Conservation (phyloP, 352 stramenopile species). For the Poterioochromonas sp. region DNA sequence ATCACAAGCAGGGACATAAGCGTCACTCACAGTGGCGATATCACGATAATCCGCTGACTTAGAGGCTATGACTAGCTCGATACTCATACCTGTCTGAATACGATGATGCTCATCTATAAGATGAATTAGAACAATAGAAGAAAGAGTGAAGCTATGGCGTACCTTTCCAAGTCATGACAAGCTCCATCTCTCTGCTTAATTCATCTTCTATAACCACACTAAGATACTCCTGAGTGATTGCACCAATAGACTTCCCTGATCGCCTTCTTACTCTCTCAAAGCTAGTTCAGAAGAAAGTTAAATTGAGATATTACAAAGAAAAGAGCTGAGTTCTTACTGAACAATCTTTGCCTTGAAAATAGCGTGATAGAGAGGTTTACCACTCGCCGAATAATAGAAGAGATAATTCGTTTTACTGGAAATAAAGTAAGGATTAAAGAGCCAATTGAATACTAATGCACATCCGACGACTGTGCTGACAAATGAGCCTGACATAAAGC, state of each 20-base stretch:
- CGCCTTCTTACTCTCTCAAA: background rate
- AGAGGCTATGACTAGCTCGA: background rate
- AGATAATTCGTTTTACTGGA: background rate
- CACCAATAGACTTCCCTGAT: background rate
- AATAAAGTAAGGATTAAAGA: background rate
- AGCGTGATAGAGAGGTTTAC: background rate
- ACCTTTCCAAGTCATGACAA: background rate
- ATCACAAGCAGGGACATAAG: constrained; percentile 14
- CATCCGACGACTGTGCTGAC: background rate
- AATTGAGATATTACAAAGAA: too few relatives aligned
- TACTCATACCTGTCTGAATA: background rate
- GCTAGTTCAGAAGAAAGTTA: background rate
- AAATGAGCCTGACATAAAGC: background rate
- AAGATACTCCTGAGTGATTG: background rate
- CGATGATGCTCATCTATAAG: background rate
- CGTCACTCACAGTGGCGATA: background rate
- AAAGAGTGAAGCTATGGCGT: background rate
- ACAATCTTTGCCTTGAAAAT: background rate
- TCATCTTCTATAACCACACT: background rate
- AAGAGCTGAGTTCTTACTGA: background rate
- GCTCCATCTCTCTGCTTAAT: background rate
- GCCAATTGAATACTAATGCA: background rate
- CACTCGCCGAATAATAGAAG: background rate
- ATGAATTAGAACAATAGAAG: background rate
- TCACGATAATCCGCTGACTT: background rate